These are phyloP conservation scores for Flaveria floridana DNA, from an alignment of 140 eudicot genomes.

Conservation along the genomic window DNA sequence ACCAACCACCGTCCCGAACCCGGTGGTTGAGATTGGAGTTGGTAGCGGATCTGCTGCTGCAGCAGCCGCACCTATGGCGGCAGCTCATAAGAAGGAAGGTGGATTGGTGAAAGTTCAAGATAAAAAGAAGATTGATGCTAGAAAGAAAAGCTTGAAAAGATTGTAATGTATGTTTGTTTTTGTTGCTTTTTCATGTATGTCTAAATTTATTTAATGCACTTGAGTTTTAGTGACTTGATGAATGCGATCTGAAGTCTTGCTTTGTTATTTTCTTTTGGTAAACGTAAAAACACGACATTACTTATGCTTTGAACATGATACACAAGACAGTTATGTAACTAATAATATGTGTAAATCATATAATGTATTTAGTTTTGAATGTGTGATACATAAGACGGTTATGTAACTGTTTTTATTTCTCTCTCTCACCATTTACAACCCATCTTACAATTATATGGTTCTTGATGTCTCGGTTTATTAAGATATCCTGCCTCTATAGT, in stretches of 20 bases:
- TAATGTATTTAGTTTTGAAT: too few relatives aligned
- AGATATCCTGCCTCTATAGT: too few relatives aligned
- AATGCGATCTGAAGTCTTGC: slow-evolving; percentile 20
- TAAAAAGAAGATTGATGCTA: slow-evolving; percentile 94
- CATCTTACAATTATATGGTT: too few relatives aligned
- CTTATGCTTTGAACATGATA: too few relatives aligned
- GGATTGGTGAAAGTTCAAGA: slow-evolving; percentile 60
- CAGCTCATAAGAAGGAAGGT: slow-evolving; percentile 53
- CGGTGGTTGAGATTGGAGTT: slow-evolving; percentile 49
- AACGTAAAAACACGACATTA: too few relatives aligned
- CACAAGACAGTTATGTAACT: too few relatives aligned
- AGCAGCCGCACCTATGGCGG: slow-evolving; percentile 39
- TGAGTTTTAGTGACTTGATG: slow-evolving; percentile 26
- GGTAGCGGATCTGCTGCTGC: slow-evolving; percentile 51
- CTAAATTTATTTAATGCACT: slow-evolving; percentile 24
- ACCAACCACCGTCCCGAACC: slow-evolving; percentile 28
- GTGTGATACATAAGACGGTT: too few relatives aligned
- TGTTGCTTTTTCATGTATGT: slow-evolving; percentile 23
- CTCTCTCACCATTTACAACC: too few relatives aligned
- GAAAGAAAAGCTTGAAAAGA: slow-evolving; percentile 98
- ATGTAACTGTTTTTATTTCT: too few relatives aligned
- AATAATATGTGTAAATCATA: too few relatives aligned
- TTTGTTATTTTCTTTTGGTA: slow-evolving; percentile 21
- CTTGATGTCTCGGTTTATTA: too few relatives aligned
- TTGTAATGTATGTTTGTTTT: slow-evolving; percentile 38